Conservation (phyloP, 75 land plant species). For the Ceratopteris richardii region DNA sequence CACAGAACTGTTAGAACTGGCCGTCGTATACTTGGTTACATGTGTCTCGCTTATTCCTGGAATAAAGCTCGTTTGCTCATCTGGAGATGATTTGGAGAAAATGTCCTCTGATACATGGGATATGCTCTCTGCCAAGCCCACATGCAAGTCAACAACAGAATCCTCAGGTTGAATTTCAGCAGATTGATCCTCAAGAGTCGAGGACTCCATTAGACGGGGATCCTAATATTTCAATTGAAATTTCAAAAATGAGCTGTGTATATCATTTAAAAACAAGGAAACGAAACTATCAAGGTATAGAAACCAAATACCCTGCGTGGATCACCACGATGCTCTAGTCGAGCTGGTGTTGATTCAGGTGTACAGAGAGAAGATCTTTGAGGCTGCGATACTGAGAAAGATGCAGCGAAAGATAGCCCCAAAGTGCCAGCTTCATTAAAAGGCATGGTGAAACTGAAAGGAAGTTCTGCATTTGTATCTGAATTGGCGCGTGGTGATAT, state of each 20-base stretch:
- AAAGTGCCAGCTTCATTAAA: not conserved
- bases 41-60: not conserved
- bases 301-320: conserved; percentile 25
- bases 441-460: not conserved
- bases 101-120: not conserved
- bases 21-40: not conserved
- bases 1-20: too few relatives aligned
- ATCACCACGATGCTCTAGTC: conserved; percentile 11
- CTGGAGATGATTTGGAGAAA: not conserved
- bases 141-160: not conserved
- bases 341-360: not conserved
- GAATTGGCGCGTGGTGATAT: conserved; percentile 6
- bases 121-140: not conserved
- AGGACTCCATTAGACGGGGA: conserved; percentile 31
- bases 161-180: not conserved
- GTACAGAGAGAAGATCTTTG: not conserved
- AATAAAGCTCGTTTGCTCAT: conserved; percentile 2
- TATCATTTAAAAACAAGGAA: too few relatives aligned
- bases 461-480: not conserved
- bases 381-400: not conserved
- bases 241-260: too few relatives aligned
- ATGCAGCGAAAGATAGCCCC: not conserved
- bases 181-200: conserved; percentile 1
- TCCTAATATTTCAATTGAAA: conserved; percentile 17
- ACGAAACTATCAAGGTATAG: not conserved